These are phyloP conservation scores for Xylaria sp. DNA, from an alignment of 2,329 filamentous ascomycete genomes.

Conservation along the genomic window DNA sequence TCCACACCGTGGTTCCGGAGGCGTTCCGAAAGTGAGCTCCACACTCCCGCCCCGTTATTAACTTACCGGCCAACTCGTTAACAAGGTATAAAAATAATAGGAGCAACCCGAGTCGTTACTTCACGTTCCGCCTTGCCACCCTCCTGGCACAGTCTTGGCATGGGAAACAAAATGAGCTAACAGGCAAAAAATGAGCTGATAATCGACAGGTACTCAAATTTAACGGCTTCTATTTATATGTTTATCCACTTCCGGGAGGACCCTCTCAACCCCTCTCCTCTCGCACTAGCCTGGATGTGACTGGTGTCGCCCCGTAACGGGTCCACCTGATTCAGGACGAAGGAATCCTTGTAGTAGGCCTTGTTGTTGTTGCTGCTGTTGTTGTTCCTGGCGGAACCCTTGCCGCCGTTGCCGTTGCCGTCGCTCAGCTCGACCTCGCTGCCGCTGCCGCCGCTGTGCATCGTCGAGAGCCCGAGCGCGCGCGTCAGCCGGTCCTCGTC, in stretches of 20 bases:
- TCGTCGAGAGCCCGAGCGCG: constrained; percentile 13
- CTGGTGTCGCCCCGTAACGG: constrained; percentile 21
- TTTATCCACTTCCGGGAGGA: constrained; percentile 26
- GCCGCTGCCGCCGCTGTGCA: constrained; percentile 21
- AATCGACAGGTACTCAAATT: too few relatives aligned
- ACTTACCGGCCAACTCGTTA: too few relatives aligned
- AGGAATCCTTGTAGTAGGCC: constrained; percentile 27
- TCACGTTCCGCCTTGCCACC: too few relatives aligned
- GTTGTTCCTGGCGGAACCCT: too few relatives aligned
- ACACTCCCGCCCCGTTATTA: too few relatives aligned
- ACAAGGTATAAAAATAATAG: too few relatives aligned
- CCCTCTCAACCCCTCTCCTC: constrained; percentile 16
- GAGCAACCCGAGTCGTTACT: too few relatives aligned
- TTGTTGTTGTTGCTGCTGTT: constrained; percentile 16
- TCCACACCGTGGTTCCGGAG: too few relatives aligned
- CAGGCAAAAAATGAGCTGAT: too few relatives aligned
- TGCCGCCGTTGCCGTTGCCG: neutral
- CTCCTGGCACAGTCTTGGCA: too few relatives aligned
- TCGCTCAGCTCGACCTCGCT: constrained; percentile 27
- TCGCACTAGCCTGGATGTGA: constrained; percentile 17
- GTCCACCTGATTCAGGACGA: constrained; percentile 26
- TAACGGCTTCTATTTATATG: constrained; percentile 6
- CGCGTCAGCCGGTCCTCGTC: constrained; percentile 27
- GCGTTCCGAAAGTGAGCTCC: too few relatives aligned
- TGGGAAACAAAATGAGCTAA: too few relatives aligned